Evolutionary conservation across 345 rosid species (phyloP).

Genomic region (Linum tenue): DNA sequence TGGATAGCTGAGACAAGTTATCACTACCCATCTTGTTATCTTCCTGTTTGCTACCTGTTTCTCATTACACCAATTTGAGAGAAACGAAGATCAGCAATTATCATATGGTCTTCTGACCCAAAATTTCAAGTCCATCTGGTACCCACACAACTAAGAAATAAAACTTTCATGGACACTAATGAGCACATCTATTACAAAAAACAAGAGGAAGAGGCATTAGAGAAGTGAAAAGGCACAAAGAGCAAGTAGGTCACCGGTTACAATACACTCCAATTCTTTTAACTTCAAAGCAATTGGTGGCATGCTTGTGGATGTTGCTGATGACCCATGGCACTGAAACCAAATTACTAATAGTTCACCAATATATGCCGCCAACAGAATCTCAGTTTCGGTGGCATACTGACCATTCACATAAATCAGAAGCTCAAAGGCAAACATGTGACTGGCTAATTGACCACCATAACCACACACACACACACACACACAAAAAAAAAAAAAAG

Average conservation of each 20-base stretch:
- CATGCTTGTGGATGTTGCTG: background rate
- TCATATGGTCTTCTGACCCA: too few species aligned
- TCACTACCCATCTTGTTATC: conserved; percentile 53
- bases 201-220: too few species aligned
- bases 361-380: background rate
- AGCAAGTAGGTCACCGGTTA: too few species aligned
- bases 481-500: background rate
- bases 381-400: background rate
- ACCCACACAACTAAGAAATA: too few species aligned
- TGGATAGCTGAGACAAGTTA: conserved; percentile 51
- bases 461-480: background rate
- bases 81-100: too few species aligned
- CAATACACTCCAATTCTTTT: too few species aligned
- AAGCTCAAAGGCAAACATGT: background rate
- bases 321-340: background rate
- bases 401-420: background rate
- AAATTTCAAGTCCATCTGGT: too few species aligned
- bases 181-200: too few species aligned
- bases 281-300: background rate
- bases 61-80: background rate
- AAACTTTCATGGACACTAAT: too few species aligned
- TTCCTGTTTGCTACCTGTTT: conserved; percentile 59
- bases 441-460: conserved; percentile 1
- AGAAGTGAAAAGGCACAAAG: too few species aligned
- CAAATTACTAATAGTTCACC: background rate